phyloP scores from a whole-genome alignment of 2,329 filamentous ascomycete species.

The Penicillium sp. region DNA sequence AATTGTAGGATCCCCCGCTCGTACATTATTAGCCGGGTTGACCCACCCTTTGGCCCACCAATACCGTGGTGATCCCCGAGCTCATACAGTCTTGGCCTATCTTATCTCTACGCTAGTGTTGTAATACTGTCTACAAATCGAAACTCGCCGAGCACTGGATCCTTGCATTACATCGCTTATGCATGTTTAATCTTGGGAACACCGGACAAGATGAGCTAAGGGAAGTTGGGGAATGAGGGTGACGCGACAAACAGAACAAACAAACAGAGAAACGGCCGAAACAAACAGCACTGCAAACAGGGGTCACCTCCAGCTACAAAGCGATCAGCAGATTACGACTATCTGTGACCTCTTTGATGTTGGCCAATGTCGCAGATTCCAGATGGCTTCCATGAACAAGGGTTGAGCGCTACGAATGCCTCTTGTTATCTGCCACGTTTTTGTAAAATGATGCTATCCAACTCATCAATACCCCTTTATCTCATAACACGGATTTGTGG shows the following conservation, averaged over 20 bases:
- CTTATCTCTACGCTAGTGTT: neutral
- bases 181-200: no score
- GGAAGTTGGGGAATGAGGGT: no score
- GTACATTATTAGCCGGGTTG: neutral
- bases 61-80: neutral
- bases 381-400: neutral
- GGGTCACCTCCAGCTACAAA: neutral
- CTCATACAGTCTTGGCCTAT: neutral
- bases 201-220: no score
- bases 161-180: no score
- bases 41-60: neutral
- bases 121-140: neutral
- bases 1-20: neutral
- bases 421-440: no score
- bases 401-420: neutral
- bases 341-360: neutral
- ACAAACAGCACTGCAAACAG: no score
- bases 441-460: neutral
- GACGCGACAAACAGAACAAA: no score
- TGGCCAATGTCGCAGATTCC: constrained; percentile 4
- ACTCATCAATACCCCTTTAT: no score
- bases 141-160: neutral
- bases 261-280: no score
- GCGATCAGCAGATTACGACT: neutral
- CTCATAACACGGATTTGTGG: no score